phyloP scores from a whole-genome alignment of 768 basidiomycete genomes.

The Pisolithus tinctorius region DNA sequence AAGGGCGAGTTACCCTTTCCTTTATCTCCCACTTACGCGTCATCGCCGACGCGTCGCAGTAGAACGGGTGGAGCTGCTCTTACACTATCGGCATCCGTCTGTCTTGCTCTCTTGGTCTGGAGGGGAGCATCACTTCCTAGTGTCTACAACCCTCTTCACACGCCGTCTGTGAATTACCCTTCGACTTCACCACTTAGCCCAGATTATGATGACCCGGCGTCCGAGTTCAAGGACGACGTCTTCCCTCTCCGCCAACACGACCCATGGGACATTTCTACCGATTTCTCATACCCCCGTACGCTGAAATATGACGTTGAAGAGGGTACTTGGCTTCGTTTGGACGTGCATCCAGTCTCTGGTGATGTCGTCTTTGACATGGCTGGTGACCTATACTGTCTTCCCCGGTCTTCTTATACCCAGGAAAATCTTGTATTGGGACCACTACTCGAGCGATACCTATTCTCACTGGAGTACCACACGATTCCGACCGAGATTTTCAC shows the following conservation, averaged over 20 bases:
- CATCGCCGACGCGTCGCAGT: not conserved
- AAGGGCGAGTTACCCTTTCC: constrained; percentile 16
- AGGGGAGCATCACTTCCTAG: constrained; percentile 1
- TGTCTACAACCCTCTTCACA: not conserved
- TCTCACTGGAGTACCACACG: constrained; percentile 58
- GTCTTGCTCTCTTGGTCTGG: constrained; percentile 13
- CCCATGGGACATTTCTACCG: constrained; percentile 70
- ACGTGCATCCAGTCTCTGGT: constrained; percentile 62
- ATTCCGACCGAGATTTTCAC: constrained; percentile 69
- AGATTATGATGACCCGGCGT: constrained; percentile 28
- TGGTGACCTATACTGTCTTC: constrained; percentile 68
- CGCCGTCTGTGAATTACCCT: constrained; percentile 2
- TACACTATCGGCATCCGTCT: constrained; percentile 17
- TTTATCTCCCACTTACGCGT: not conserved
- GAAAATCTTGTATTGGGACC: constrained; percentile 18
- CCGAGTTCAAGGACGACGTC: constrained; percentile 44
- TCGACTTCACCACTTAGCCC: constrained; percentile 3
- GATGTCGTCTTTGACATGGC: constrained; percentile 73
- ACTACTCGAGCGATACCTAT: constrained; percentile 50
- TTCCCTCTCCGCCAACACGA: constrained; percentile 54
- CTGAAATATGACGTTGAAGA: constrained; percentile 64
- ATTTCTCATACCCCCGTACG: constrained; percentile 61
- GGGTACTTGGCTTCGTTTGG: constrained; percentile 71
- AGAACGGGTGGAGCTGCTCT: constrained; percentile 4
- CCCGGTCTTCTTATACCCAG: constrained; percentile 32